A percentile compares a stretch with the other conserved stretches of the same genome.
phyloP scores from a whole-genome alignment of 768 basidiomycete genomes.

The Panus rudis region DNA sequence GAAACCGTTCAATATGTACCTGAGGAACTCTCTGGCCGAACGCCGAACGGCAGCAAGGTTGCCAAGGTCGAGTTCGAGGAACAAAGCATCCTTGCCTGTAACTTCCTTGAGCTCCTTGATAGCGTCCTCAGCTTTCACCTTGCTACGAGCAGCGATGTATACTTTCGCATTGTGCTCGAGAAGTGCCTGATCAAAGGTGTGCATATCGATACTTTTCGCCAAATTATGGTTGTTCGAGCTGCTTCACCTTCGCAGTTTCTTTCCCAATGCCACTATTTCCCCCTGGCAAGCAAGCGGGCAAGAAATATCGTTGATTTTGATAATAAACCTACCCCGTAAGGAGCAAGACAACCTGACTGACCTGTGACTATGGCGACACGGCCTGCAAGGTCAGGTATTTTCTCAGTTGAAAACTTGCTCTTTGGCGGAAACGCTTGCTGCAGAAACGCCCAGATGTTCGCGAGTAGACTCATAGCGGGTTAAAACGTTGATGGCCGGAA shows the following conservation, averaged over 20 bases:
- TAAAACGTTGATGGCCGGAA: too few relatives aligned
- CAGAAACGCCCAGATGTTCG: not conserved
- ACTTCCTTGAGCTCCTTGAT: slow-evolving; percentile 16
- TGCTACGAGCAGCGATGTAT: slow-evolving; percentile 20
- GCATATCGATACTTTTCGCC: not conserved
- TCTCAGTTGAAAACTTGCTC: slow-evolving; percentile 8
- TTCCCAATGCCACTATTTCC: slow-evolving; percentile 47
- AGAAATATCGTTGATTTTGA: slow-evolving; percentile 6
- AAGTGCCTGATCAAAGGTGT: slow-evolving; percentile 7
- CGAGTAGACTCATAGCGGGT: not conserved
- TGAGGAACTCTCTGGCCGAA: slow-evolving; percentile 15
- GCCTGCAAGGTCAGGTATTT: slow-evolving; percentile 38
- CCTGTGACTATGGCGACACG: slow-evolving; percentile 33
- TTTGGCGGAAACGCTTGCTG: slow-evolving; percentile 7
- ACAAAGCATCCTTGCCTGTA: slow-evolving; percentile 21
- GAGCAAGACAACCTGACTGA: not conserved
- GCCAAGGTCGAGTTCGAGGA: slow-evolving; percentile 19
- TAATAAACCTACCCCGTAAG: not conserved
- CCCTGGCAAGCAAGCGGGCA: too few relatives aligned
- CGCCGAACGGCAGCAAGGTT: slow-evolving; percentile 11
- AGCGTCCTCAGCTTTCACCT: slow-evolving; percentile 14
- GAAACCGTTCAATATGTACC: slow-evolving; percentile 8
- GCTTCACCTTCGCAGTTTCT: slow-evolving; percentile 48
- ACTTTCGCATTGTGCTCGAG: slow-evolving; percentile 23
- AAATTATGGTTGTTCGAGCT: not conserved